Conservation (phyloP, 78 protist species). For the Monosiga brevicollis region DNA sequence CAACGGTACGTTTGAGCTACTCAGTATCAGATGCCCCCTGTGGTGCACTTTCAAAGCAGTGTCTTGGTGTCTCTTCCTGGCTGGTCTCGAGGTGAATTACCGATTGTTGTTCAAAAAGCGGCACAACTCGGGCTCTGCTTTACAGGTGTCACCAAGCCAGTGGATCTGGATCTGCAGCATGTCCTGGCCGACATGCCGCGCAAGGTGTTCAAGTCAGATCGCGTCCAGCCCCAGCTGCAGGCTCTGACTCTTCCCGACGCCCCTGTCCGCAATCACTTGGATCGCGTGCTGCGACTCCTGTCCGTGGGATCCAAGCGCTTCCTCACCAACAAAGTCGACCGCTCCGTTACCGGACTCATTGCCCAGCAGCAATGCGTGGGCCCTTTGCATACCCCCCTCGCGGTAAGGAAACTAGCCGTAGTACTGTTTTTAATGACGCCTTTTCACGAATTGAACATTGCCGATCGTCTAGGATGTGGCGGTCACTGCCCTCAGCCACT, state of each 20-base stretch:
- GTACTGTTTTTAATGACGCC: too few relatives aligned
- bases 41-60: too few relatives aligned
- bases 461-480: not conserved
- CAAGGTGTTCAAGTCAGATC: not conserved
- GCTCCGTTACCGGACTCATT: conserved; percentile 83
- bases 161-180: conserved; percentile 38
- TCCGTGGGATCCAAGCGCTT: conserved; percentile 83
- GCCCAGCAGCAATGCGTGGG: conserved; percentile 90
- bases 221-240: not conserved
- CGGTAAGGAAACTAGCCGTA: too few relatives aligned
- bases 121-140: too few relatives aligned
- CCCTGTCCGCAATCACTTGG: not conserved
- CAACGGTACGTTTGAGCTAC: too few relatives aligned
- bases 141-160: not conserved
- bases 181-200: conserved; percentile 36
- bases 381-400: conserved; percentile 70
- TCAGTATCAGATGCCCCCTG: too few relatives aligned
- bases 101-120: too few relatives aligned
- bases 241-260: not conserved
- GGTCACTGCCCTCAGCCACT: conserved; percentile 6
- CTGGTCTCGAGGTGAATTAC: too few relatives aligned
- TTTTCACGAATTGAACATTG: too few relatives aligned
- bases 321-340: conserved; percentile 75
- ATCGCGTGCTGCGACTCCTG: conserved; percentile 59
- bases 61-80: too few relatives aligned